Evolutionary conservation across 2,329 filamentous ascomycete species (phyloP), one percentile per base, ranked within the genome.

Genomic region (Beauveria caledonica): DNA sequence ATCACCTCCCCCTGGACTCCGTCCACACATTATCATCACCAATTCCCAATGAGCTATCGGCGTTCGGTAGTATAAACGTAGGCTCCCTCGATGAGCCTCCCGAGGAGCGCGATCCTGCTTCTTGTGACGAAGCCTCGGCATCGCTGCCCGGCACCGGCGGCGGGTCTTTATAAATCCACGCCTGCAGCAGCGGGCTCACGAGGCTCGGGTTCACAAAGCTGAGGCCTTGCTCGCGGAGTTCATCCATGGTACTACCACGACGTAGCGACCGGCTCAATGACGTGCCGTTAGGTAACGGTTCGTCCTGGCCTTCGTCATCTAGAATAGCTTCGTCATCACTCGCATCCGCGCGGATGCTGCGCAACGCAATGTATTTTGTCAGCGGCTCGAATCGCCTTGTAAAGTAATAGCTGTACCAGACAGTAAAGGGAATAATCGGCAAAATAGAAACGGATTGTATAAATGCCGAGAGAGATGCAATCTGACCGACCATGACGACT

Each of bases 401-500:
- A 70, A 90, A 97, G 65, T 90, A 89, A 72, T 90, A 89, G 64
- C 84, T 88, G 70, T 95, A 96, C 92, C 93, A 97, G 17, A 96
- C 77, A 0, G 93, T 97, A 36, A 85, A 84, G 10, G 87, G 77
- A 5, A 96, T 77, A 3, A 99, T 80, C 4, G 94, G 95, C 0
- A 88, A 72, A 21, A 97, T 80, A 33, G 92, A 77, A 13, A 85
- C 76, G 0, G 91, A 89, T 51, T 88, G 82, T 21, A 86, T 84
- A 66, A 92, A 89, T 0, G 90, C 91, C 54, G 82, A 77, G 60
- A 86, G 82, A 29, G 94, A 76, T 2, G 90, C 90, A 60, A 99
- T 82, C 63, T 93, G 87, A 3, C 93, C 93, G 23, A 90, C 87
- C 81, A 96, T 94, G 51, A 94, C 91, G 23, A 96, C 75, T 72